phyloP scores from a whole-genome alignment of 2,329 filamentous ascomycete genomes.

The Pezicula radicicola region DNA sequence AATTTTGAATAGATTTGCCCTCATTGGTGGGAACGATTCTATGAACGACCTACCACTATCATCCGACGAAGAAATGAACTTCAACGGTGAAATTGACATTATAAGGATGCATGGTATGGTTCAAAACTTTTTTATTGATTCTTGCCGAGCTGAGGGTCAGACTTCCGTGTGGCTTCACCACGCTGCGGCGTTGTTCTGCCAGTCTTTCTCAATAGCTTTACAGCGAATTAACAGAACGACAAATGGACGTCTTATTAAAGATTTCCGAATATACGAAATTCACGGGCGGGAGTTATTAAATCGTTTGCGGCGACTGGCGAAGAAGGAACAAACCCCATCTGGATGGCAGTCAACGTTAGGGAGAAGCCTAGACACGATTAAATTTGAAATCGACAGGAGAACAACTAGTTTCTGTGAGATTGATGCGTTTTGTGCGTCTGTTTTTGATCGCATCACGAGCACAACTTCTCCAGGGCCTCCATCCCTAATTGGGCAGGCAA shows the following conservation, averaged over 20 bases:
- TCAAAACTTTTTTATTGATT: constrained; percentile 49
- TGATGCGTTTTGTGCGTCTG: constrained; percentile 35
- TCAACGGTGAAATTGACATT: constrained; percentile 44
- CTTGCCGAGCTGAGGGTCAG: constrained; percentile 35
- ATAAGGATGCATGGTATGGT: constrained; percentile 49
- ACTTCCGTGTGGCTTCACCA: constrained; percentile 46
- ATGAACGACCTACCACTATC: constrained; percentile 24
- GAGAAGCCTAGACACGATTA: constrained; percentile 33
- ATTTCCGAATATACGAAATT: constrained; percentile 50
- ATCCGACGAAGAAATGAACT: constrained; percentile 37
- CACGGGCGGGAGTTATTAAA: constrained; percentile 45
- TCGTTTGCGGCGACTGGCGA: constrained; percentile 38
- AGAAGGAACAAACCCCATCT: constrained; percentile 28
- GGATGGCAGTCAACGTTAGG: constrained; percentile 32
- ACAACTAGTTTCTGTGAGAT: constrained; percentile 35
- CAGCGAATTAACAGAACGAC: constrained; percentile 38
- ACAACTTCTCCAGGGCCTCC: constrained; percentile 44
- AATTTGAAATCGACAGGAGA: constrained; percentile 39
- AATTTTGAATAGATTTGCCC: constrained; percentile 47
- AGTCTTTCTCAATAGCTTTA: constrained; percentile 47
- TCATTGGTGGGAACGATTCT: constrained; percentile 46
- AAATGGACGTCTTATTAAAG: constrained; percentile 43
- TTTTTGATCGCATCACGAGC: constrained; percentile 49
- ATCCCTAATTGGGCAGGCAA: constrained; percentile 22
- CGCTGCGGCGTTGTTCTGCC: constrained; percentile 44